These are phyloP conservation scores for Setaria italica DNA, from an alignment of 202 grass and related monocot genomes.

Conservation along the genomic window DNA sequence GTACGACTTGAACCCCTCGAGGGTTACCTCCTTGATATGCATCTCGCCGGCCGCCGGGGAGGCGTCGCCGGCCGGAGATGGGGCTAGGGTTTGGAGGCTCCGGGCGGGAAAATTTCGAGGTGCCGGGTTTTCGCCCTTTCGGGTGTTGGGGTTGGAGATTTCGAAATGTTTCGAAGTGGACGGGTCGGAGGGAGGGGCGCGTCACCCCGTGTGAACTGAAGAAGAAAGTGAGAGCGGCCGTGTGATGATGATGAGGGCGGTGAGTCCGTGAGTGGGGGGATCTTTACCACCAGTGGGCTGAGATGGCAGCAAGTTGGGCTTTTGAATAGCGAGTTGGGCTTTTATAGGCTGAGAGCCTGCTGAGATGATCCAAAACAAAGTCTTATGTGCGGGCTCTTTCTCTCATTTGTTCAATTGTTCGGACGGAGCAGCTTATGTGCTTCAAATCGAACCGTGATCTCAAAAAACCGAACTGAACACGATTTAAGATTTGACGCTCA, in stretches of 20 bases:
- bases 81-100: slow-evolving; percentile 55
- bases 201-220: neutral
- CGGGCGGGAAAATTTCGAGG: slow-evolving; percentile 37
- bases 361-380: neutral
- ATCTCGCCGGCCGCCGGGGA: slow-evolving; percentile 56
- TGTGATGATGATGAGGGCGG: neutral
- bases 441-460: too few species aligned
- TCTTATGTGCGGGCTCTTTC: too few species aligned
- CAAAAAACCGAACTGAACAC: too few species aligned
- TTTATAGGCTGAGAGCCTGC: neutral
- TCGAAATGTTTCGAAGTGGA: slow-evolving; percentile 47
- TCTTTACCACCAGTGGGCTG: neutral
- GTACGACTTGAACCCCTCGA: slow-evolving; percentile 99
- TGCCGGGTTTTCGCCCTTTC: slow-evolving; percentile 16
- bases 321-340: slow-evolving; percentile 19
- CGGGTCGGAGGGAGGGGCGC: neutral
- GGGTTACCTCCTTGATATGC: slow-evolving; percentile 95
- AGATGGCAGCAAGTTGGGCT: slow-evolving; percentile 8
- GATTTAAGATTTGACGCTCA: too few species aligned
- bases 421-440: too few species aligned
- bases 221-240: neutral
- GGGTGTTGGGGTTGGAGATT: slow-evolving; percentile 7
- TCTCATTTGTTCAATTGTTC: too few species aligned
- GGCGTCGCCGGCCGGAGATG: slow-evolving; percentile 47
- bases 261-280: neutral